phyloP scores from a whole-genome alignment of 768 basidiomycete genomes.

The Leccinum fibrillosum region DNA sequence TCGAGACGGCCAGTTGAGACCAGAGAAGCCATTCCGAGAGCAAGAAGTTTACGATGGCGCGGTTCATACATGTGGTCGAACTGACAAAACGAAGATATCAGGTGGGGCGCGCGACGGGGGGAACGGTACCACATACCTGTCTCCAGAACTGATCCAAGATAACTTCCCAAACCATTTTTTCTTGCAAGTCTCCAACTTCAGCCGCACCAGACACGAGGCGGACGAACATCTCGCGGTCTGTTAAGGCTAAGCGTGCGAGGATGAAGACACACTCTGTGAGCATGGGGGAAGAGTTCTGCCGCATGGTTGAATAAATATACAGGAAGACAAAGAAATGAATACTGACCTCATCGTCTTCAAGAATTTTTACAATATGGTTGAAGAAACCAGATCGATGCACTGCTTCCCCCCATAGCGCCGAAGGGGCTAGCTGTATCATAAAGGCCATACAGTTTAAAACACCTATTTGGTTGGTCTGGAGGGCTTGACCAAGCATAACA shows the following conservation, averaged over 20 bases:
- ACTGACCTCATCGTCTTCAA: constrained; percentile 66
- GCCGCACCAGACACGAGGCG: constrained; percentile 68
- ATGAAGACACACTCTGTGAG: constrained; percentile 72
- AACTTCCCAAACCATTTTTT: constrained; percentile 57
- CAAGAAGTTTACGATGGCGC: constrained; percentile 75
- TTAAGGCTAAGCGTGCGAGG: constrained; percentile 69
- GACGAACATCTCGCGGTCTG: constrained; percentile 64
- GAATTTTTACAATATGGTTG: constrained; percentile 50
- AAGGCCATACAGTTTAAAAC: constrained; percentile 58
- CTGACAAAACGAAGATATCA: constrained; percentile 36
- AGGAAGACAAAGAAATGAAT: not conserved
- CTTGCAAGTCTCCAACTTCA: constrained; percentile 40
- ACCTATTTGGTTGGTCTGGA: constrained; percentile 55
- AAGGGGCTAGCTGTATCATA: constrained; percentile 60
- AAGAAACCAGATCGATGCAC: constrained; percentile 78
- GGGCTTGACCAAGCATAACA: constrained; percentile 49
- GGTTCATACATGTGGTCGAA: constrained; percentile 91
- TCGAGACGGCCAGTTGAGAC: constrained; percentile 73
- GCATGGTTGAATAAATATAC: constrained; percentile 8
- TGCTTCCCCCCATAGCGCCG: constrained; percentile 65
- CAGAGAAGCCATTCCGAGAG: constrained; percentile 77
- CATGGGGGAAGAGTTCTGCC: constrained; percentile 30
- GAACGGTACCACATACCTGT: constrained; percentile 48
- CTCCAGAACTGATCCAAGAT: constrained; percentile 82
- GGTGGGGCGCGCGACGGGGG: not conserved